Percentiles rank a stretch among this genome's conserved stretches.
phyloP scores from a whole-genome alignment of 805 yeast genomes.

The Ogataea populi-albae region DNA sequence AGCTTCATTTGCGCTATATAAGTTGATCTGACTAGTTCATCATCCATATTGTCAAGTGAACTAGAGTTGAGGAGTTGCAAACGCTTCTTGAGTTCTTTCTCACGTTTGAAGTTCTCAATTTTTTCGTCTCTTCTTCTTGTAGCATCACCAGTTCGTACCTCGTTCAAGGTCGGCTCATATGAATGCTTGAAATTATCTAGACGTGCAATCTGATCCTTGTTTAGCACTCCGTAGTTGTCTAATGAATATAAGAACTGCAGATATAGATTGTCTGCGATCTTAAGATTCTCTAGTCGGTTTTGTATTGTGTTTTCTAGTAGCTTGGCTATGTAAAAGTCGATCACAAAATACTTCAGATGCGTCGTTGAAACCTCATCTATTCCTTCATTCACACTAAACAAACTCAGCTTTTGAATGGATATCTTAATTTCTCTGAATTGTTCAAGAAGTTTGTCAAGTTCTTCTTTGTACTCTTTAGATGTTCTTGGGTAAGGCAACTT shows the following conservation, averaged over 20 bases:
- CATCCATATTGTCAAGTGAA: slow-evolving; percentile 47
- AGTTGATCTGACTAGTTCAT: slow-evolving; percentile 57
- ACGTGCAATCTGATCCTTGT: slow-evolving; percentile 34
- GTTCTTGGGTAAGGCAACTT: slow-evolving; percentile 20
- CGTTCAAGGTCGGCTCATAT: slow-evolving; percentile 41
- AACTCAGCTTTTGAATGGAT: slow-evolving; percentile 43
- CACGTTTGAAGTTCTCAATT: slow-evolving; percentile 62
- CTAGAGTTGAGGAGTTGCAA: slow-evolving; percentile 40
- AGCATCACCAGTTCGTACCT: slow-evolving; percentile 37
- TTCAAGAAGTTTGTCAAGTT: slow-evolving; percentile 8
- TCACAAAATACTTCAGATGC: slow-evolving; percentile 56
- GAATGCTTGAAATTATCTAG: slow-evolving; percentile 40
- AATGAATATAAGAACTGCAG: slow-evolving; percentile 45
- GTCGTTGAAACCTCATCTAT: slow-evolving; percentile 65
- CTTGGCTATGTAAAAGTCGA: slow-evolving; percentile 58
- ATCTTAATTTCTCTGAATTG: slow-evolving; percentile 22
- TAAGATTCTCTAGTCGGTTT: slow-evolving; percentile 34
- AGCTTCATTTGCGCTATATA: slow-evolving; percentile 55
- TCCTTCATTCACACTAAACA: slow-evolving; percentile 72
- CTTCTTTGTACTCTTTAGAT: slow-evolving; percentile 17
- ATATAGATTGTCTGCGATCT: slow-evolving; percentile 41
- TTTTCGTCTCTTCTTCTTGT: slow-evolving; percentile 61
- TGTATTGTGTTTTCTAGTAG: slow-evolving; percentile 31
- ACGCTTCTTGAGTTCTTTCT: slow-evolving; percentile 48
- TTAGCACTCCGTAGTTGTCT: slow-evolving; percentile 44